Base-by-base conservation (phyloP, 345 rosid genomes). In the Tarenaya hassleriana region DNA sequence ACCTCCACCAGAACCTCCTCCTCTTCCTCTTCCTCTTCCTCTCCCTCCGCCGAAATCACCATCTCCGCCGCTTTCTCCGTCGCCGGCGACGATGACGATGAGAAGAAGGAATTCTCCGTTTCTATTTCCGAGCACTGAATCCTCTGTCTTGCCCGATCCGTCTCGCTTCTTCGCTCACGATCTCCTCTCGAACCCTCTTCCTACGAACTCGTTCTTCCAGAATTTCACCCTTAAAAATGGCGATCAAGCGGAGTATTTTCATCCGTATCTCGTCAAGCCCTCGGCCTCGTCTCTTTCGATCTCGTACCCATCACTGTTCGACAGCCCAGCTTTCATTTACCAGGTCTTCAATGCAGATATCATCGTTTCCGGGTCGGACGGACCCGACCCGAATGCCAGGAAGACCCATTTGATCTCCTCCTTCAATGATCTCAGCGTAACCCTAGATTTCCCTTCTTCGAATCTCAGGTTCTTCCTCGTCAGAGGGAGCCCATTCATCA, bases 161-260 rank as follows among this genome's bases (percentile, higher is more conserved):
- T 72, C 90, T 33, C 48, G 31, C 52, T 88, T 92, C 78, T 83
- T 84, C 81, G 57, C 94, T 0, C 80, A 65, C 5, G 47, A 53
- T 33, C 94, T 85, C 56, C 81, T 84, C 68, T 76, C 88, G 16
- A n/a, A 70, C 7, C 98, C 98, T 37, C 75, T 83, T 56, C 98
- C 96, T 0, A 92, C 96, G 9, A 84, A 81, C 54, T 85, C 88
- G 42, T 88, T 85, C 78, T 92, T 92, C 77, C 96, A 92, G 41
- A 92, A 92, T 69, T 85, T 82, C 56, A 71, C 94, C 50, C 88
- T 92, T 31, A 85, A 85, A 33, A 76, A 72, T 24, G 98, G 96
- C 34, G 84, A 83, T 41, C 86, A 84, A 39, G 78, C 81, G 1
- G 98, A 92, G 51, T 92, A 92, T 67, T 79, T 92, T 61, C 96